Base-by-base conservation (phyloP, 345 rosid genomes). In the Syzygium grande region DNA sequence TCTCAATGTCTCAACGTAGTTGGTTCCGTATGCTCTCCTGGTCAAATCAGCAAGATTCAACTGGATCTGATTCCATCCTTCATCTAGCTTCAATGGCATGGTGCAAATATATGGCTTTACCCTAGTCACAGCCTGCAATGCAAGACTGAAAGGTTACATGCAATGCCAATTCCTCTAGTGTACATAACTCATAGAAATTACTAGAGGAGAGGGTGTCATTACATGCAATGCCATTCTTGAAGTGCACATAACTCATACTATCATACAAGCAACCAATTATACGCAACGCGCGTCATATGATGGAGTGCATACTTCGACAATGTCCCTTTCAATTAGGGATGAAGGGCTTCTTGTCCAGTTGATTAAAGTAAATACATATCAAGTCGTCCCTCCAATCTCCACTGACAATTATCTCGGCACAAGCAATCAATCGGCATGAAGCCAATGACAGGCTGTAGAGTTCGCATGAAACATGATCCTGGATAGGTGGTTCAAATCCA, bases 11-110 rank as follows among this genome's bases (percentile, higher is more conserved):
- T 96, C 99, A 12, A 97, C 96, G 46, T 98, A 98, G 90, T 96
- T 98, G 89, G 98, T 96, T 88, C 99, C 99, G 51, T 98, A 98
- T 61, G 99, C 99, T 89, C 98, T 96, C 90, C 95, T 91, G 5
- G 99, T 98, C 89, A 96, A 95, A 94, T 95, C 99, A 86, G 97
- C 92, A 87, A 98, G 93, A 91, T 96, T 96, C 80, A 96, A 92
- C 92, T 96, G 98, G 89, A 98, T 96, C 89, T 96, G 99, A 89
- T 98, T 96, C 98, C 99, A 98, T 27, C 98, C 99, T 15, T 96
- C 99, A 51, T 98, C 99, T 98, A 96, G 88, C 94, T 92, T 96
- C 90, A 98, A 87, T 12, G 99, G 98, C 99, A 95, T 94, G 68
- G 99, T 96, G 93, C 99, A 96, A 23, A 96, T 94, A 90, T 94